phyloP scores from a whole-genome alignment of 1,139 yeast genomes.

The Geotrichum carabidarum region DNA sequence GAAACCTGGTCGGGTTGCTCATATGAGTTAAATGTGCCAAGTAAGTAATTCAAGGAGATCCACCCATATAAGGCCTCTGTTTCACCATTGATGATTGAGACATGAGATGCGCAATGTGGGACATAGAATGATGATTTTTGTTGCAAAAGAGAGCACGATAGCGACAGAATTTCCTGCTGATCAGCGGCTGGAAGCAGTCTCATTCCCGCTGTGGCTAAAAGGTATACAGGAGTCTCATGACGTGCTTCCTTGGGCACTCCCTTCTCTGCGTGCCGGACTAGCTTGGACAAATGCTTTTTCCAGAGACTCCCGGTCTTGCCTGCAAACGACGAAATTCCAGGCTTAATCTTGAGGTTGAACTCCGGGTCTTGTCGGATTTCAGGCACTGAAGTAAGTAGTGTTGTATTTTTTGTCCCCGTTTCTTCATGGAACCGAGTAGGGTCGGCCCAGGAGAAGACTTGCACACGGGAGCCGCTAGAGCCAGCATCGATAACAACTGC shows the following conservation, averaged over 20 bases:
- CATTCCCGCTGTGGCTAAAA: conserved; percentile 86
- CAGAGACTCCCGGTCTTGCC: conserved; percentile 45
- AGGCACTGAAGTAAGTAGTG: conserved; percentile 26
- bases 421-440: conserved; percentile 24
- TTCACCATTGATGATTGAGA: conserved; percentile 68
- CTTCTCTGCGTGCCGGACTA: conserved; percentile 52
- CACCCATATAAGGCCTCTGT: conserved; percentile 77
- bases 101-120: conserved; percentile 47
- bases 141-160: conserved; percentile 51
- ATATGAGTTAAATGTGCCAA: conserved; percentile 45
- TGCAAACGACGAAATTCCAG: conserved; percentile 60
- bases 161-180: conserved; percentile 48
- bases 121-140: conserved; percentile 52
- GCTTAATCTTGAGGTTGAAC: conserved; percentile 58
- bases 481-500: conserved; percentile 79
- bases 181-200: conserved; percentile 55
- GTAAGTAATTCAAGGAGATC: conserved; percentile 65
- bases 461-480: conserved; percentile 73
- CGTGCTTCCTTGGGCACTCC: conserved; percentile 64
- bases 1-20: background rate
- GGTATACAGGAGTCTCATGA: conserved; percentile 64
- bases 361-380: conserved; percentile 43
- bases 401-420: conserved; percentile 6
- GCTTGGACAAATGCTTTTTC: conserved; percentile 50
- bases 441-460: conserved; percentile 64